Percentiles rank a stretch among this genome's conserved stretches.
phyloP scores from a whole-genome alignment of 2,329 filamentous ascomycete genomes.

The Ophiostoma perfectum region DNA sequence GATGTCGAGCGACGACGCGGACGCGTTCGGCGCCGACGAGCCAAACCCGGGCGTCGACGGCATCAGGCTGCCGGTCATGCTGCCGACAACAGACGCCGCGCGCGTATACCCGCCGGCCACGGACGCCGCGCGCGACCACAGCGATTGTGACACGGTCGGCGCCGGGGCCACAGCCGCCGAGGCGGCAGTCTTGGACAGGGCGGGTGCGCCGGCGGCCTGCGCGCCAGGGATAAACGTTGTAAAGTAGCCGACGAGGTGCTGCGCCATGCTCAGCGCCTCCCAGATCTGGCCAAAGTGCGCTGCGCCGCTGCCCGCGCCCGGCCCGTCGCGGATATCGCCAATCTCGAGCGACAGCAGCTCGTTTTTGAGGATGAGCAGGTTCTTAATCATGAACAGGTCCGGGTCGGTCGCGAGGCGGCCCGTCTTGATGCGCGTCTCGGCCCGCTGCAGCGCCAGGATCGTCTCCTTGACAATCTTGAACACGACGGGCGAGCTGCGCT shows the following conservation, averaged over 20 bases:
- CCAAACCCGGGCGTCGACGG: not conserved
- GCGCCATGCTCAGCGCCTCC: slow-evolving; percentile 53
- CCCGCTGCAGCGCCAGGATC: slow-evolving; percentile 73
- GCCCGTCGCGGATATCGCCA: slow-evolving; percentile 53
- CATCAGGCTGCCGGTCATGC: slow-evolving; percentile 16
- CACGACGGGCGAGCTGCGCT: slow-evolving; percentile 51
- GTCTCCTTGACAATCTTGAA: slow-evolving; percentile 82
- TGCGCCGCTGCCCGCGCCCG: slow-evolving; percentile 28
- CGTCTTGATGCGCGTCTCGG: slow-evolving; percentile 52
- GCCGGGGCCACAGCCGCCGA: not conserved
- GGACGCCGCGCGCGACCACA: slow-evolving; percentile 40
- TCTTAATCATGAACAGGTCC: slow-evolving; percentile 89
- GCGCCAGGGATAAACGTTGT: slow-evolving; percentile 50
- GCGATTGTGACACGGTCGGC: slow-evolving; percentile 24
- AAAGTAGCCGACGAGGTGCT: slow-evolving; percentile 56
- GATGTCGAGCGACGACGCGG: slow-evolving; percentile 46
- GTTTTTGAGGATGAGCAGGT: slow-evolving; percentile 90
- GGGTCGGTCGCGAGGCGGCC: slow-evolving; percentile 50
- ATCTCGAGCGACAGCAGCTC: slow-evolving; percentile 96
- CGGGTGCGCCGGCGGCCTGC: not conserved
- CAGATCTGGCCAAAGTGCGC: slow-evolving; percentile 62
- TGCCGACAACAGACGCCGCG: slow-evolving; percentile 19
- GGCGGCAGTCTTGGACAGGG: not conserved
- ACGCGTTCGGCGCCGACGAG: slow-evolving; percentile 16
- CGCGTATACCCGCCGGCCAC: slow-evolving; percentile 12